Base-by-base conservation (phyloP, 2,329 filamentous ascomycete species). In the Fusarium beomiforme region DNA sequence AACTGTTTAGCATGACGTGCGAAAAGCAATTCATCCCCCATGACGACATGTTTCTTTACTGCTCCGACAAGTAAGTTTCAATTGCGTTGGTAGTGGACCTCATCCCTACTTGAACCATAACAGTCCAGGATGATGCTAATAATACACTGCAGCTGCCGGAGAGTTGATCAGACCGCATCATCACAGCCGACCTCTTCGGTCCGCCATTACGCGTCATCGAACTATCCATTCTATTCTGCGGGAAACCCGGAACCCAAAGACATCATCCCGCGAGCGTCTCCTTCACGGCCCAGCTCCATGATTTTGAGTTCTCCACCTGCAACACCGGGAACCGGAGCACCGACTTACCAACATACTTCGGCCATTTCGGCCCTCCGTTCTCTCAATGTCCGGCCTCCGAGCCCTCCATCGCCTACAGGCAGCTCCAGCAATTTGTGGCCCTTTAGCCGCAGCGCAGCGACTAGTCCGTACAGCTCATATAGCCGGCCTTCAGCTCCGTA, bases 21-120 rank as follows among this genome's bases (percentile, higher is more conserved):
- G 89, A 91, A 78, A 91, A 90, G 81, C 88, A 91, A 80, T 91
- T 91, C 78, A 79, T 89, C 26, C 85, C 88, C 53, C 82, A 85
- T 42, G 86, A 88, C 75, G 88, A 88, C 73, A 86, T 83, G 68
- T 83, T 85, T 67, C 79, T 90, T 44, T 91, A 91, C 81, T 91
- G 89, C 79, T 91, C 89, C 39, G 88, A 90, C 76, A 80, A 83
- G 88, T 90, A 84, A 81, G 88, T 84, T 64, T 37, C 64, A 71
- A 62, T 63, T 47, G 58, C 50, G 34, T 54, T 46, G 51, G 53
- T 53, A 44, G 74, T 73, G 67, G 74, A 72, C 58, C 44, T 53
- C 57, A 33, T 51, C 50, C 58, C 59, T 49, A 16, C 37, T 67
- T 56, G 42, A 64, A 61, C 37, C 47, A 36, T 60, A 62, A 41